Percentiles rank a stretch among this genome's conserved stretches.
Conservation (phyloP, 176 grass and related monocot species). For the Hsuehochloa calcarea region DNA sequence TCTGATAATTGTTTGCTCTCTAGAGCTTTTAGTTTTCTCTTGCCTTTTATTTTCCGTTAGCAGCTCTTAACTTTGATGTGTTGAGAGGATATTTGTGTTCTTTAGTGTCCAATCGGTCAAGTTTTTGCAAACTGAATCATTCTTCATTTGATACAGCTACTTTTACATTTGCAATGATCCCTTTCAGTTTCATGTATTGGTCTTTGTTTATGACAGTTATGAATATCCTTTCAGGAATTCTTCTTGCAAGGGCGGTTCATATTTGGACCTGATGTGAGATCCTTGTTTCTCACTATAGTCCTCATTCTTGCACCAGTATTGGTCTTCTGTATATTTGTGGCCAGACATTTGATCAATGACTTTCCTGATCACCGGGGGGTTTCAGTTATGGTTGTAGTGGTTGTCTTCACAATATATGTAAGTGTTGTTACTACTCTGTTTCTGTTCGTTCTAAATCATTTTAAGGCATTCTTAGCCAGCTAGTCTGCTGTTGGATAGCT, state of each 20-base stretch:
- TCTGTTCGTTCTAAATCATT: neutral
- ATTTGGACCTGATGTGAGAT: conserved; percentile 96
- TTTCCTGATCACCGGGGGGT: conserved; percentile 82
- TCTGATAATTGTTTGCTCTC: neutral
- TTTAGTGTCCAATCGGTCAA: neutral
- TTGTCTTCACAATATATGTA: conserved; percentile 93
- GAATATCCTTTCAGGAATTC: conserved; percentile 69
- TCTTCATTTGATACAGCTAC: neutral
- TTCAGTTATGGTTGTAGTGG: conserved; percentile 76
- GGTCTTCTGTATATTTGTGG: conserved; percentile 94
- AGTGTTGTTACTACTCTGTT: conserved; percentile 23
- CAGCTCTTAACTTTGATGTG: neutral
- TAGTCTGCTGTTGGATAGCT: neutral
- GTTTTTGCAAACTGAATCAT: neutral
- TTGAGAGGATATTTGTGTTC: conserved; percentile 3
- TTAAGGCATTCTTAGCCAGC: neutral
- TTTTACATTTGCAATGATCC: neutral
- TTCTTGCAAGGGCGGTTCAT: conserved; percentile 92
- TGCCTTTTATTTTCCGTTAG: neutral
- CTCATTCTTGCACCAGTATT: conserved; percentile 80
- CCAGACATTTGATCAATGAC: conserved; percentile 78
- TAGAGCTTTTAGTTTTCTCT: neutral
- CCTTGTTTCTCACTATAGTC: conserved; percentile 90
- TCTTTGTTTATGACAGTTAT: neutral
- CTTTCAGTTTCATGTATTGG: neutral